Conservation (phyloP, 129 eudicot genomes). For the Oenanthe sinensis region DNA sequence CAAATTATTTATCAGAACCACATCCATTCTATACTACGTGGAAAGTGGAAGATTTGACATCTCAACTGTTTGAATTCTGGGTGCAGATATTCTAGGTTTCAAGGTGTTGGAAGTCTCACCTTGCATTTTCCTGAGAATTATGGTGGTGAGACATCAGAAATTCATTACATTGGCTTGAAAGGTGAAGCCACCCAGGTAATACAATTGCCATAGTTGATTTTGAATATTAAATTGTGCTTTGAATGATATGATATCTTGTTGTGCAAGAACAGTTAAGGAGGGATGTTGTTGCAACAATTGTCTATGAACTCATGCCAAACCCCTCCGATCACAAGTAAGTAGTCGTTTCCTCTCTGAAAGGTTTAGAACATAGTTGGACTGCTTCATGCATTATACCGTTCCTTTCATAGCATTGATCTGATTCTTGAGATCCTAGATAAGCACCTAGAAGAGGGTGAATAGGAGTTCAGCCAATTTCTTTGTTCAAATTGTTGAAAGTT, state of each 20-base stretch:
- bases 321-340: constrained; percentile 99
- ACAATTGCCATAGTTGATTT: background rate
- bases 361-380: background rate
- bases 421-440: background rate
- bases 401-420: background rate
- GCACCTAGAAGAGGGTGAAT: background rate
- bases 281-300: constrained; percentile 90
- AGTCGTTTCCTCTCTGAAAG: constrained; percentile 4
- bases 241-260: constrained; percentile 1
- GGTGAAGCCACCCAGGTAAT: constrained; percentile 99
- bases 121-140: constrained; percentile 91
- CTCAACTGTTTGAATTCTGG: constrained; percentile 7
- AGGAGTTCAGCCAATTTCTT: background rate
- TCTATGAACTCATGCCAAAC: constrained; percentile 92
- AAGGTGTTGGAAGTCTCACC: constrained; percentile 88
- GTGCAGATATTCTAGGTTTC: constrained; percentile 84
- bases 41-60: background rate
- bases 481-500: background rate
- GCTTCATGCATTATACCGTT: background rate
- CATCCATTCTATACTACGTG: background rate
- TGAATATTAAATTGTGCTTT: background rate
- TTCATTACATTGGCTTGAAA: constrained; percentile 91
- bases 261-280: constrained; percentile 62
- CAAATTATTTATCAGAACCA: background rate
- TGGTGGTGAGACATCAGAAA: constrained; percentile 86